Conservation (phyloP, 2,329 filamentous ascomycete species). For the Colletotrichum plurivorum region DNA sequence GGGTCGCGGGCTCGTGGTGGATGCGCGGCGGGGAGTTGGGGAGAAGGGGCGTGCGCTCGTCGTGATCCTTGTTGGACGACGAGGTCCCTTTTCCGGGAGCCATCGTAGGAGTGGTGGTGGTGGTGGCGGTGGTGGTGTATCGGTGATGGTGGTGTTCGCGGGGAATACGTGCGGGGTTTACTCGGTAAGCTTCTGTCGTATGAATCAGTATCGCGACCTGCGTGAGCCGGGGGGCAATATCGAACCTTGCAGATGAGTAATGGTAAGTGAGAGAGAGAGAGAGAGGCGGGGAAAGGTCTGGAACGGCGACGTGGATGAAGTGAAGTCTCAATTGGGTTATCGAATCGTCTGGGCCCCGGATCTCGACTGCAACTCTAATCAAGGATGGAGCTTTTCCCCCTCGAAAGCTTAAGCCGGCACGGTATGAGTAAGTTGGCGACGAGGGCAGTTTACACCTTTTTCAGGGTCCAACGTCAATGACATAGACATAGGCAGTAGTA, state of each 20-base stretch:
- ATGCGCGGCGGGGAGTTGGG: constrained; percentile 1
- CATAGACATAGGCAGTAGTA: neutral
- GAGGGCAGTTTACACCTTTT: neutral
- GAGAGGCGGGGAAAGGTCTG: no score
- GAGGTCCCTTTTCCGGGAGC: neutral
- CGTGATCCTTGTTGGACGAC: neutral
- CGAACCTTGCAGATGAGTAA: neutral
- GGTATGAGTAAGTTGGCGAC: neutral
- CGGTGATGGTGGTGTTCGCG: no score
- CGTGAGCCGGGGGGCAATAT: no score
- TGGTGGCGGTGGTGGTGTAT: neutral
- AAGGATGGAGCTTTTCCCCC: neutral
- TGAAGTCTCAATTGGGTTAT: neutral
- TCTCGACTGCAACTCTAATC: neutral
- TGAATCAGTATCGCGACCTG: no score
- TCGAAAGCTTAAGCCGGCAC: neutral
- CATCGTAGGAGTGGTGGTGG: constrained; percentile 5
- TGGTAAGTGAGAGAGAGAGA: no score
- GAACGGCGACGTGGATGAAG: neutral
- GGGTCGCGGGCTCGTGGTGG: constrained; percentile 24
- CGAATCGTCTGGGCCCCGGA: neutral
- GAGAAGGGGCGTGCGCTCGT: constrained; percentile 34
- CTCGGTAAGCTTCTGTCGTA: no score
- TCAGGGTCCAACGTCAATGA: constrained; percentile 2
- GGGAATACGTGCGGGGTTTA: no score